phyloP scores from a whole-genome alignment of 495 filamentous ascomycete species.

The Daldinia decipiens region DNA sequence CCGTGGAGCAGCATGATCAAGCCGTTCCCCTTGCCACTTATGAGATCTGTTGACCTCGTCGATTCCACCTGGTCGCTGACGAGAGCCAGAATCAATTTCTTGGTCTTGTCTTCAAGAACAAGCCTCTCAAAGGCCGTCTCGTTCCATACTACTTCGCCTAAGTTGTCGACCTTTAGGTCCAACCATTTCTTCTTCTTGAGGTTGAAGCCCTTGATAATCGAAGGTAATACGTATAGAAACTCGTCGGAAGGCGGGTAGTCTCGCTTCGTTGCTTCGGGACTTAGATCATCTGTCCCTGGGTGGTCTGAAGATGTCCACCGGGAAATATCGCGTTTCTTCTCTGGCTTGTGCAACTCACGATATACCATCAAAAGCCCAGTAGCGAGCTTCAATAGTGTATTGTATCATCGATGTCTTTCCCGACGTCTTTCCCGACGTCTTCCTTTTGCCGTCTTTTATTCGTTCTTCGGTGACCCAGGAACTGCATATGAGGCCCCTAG shows the following conservation, averaged over 20 bases:
- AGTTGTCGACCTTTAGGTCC: slow-evolving; percentile 33
- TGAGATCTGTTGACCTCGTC: slow-evolving; percentile 52
- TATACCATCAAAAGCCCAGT: slow-evolving; percentile 8
- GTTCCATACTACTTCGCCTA: slow-evolving; percentile 58
- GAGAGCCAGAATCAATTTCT: slow-evolving; percentile 60
- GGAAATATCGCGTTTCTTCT: neutral
- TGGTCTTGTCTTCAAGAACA: slow-evolving; percentile 59
- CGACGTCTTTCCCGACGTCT: neutral
- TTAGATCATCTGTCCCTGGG: neutral
- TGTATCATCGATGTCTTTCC: neutral
- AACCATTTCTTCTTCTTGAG: slow-evolving; percentile 30
- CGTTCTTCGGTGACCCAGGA: neutral
- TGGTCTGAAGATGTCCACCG: neutral
- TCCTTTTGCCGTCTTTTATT: neutral
- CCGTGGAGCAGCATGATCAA: slow-evolving; percentile 63
- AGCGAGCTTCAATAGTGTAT: neutral
- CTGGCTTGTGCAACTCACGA: slow-evolving; percentile 1
- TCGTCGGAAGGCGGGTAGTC: neutral
- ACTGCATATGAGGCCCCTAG: neutral
- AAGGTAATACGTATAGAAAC: slow-evolving; percentile 6
- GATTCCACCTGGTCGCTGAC: slow-evolving; percentile 49
- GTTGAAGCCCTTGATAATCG: slow-evolving; percentile 11
- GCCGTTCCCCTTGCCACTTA: slow-evolving; percentile 62
- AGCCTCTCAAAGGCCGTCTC: slow-evolving; percentile 62
- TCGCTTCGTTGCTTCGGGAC: neutral